A percentile compares a stretch with the other conserved stretches of the same genome.
These are phyloP conservation scores for Dothistroma septosporum DNA, from an alignment of 2,329 filamentous ascomycete genomes.

Conservation along the genomic window DNA sequence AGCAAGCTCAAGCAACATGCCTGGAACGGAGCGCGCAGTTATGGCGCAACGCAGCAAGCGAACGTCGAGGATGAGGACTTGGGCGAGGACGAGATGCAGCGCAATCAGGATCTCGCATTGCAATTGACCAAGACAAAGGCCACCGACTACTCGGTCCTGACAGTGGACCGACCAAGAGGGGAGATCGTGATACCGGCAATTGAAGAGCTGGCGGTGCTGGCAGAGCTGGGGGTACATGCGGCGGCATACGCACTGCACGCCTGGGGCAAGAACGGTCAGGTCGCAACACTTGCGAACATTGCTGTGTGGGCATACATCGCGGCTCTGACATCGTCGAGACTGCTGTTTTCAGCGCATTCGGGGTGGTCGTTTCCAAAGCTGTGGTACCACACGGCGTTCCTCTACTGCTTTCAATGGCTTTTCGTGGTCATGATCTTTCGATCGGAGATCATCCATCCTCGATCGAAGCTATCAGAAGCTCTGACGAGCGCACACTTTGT, in stretches of 20 bases:
- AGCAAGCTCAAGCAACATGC: conserved; percentile 44
- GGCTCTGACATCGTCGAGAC: conserved; percentile 65
- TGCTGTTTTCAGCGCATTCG: conserved; percentile 58
- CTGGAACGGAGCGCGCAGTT: conserved; percentile 20
- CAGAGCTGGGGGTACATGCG: conserved; percentile 65
- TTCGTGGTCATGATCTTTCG: conserved; percentile 74
- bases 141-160: conserved; percentile 54
- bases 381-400: conserved; percentile 86
- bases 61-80: conserved; percentile 26
- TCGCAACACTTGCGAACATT: conserved; percentile 64
- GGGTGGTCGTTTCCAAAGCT: conserved; percentile 65
- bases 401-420: conserved; percentile 82
- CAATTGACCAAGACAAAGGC: conserved; percentile 49
- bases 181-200: conserved; percentile 66
- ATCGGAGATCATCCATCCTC: conserved; percentile 75
- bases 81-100: conserved; percentile 54
- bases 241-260: conserved; percentile 58
- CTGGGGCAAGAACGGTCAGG: conserved; percentile 50
- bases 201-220: conserved; percentile 71
- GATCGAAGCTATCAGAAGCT: conserved; percentile 57
- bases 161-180: conserved; percentile 70
- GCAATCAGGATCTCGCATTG: conserved; percentile 54
- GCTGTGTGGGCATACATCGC: conserved; percentile 78
- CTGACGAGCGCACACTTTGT: conserved; percentile 71
- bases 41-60: conserved; percentile 33